Conservation (phyloP, 2,329 filamentous ascomycete species). For the Xylariaceae sp. region DNA sequence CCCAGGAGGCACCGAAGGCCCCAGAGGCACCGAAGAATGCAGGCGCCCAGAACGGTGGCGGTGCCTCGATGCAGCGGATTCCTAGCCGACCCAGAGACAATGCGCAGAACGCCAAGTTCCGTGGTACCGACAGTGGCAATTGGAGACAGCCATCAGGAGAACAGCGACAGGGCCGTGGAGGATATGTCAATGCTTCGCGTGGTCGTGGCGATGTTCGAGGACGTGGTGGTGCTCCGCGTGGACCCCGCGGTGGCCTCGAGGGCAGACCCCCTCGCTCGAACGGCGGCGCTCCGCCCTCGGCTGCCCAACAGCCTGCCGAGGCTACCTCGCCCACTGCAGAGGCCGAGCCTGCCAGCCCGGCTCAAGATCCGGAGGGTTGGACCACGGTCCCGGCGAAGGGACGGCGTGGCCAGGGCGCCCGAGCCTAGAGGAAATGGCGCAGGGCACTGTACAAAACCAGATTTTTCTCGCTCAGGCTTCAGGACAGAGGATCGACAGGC, state of each 20-base stretch:
- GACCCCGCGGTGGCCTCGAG: constrained; percentile 37
- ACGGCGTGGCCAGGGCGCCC: constrained; percentile 23
- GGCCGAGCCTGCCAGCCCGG: constrained; percentile 28
- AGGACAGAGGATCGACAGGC: no score
- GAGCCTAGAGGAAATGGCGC: constrained; percentile 10
- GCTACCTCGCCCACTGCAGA: constrained; percentile 17
- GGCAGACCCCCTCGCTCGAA: constrained; percentile 42
- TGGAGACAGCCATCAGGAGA: constrained; percentile 50
- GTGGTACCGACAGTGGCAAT: constrained; percentile 50
- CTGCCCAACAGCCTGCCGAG: constrained; percentile 20
- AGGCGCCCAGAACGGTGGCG: no score
- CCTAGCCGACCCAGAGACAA: constrained; percentile 36
- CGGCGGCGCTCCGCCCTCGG: constrained; percentile 29
- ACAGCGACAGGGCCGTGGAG: constrained; percentile 28
- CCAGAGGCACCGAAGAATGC: no score
- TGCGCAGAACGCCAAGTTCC: constrained; percentile 42
- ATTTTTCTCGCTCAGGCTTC: constrained; percentile 17
- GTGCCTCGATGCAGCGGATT: constrained; percentile 41
- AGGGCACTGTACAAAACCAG: constrained; percentile 15
- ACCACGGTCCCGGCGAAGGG: constrained; percentile 45
- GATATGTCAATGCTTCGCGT: constrained; percentile 25
- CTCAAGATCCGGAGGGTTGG: constrained; percentile 55
- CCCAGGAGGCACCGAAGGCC: constrained; percentile 20
- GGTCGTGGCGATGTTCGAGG: constrained; percentile 28
- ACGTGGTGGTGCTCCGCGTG: constrained; percentile 36